Evolutionary conservation across 2,329 filamentous ascomycete species (phyloP).

Genomic region (Colletotrichum sp.): DNA sequence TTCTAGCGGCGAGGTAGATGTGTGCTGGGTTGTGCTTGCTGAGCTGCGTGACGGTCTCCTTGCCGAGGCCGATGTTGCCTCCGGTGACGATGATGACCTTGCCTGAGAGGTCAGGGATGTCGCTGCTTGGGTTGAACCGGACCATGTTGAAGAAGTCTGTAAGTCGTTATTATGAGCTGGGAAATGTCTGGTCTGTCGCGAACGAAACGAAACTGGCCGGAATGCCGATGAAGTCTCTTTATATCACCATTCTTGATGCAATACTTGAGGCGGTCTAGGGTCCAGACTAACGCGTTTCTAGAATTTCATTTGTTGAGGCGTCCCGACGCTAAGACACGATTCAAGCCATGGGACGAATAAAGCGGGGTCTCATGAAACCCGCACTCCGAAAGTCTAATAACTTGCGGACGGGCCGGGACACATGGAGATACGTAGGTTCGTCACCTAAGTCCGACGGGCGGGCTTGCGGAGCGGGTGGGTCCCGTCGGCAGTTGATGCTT

Average conservation of each 20-base stretch:
- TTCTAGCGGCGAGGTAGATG: conserved; percentile 19
- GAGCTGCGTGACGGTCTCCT: conserved; percentile 19
- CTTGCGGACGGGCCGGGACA: neutral
- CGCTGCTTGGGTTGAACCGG: conserved; percentile 5
- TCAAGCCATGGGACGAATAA: neutral
- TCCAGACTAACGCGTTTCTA: neutral
- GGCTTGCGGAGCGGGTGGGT: neutral
- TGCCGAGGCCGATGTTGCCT: conserved; percentile 30
- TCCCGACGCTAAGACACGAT: neutral
- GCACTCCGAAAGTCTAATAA: neutral
- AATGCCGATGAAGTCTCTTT: neutral
- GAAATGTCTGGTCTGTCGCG: neutral
- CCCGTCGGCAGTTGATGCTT: neutral
- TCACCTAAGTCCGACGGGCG: neutral
- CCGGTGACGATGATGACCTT: conserved; percentile 35
- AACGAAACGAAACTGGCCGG: neutral
- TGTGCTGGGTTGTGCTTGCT: conserved; percentile 18
- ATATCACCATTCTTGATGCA: neutral
- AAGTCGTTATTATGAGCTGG: neutral
- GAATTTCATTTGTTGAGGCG: neutral
- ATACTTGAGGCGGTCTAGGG: neutral
- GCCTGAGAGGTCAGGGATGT: conserved; percentile 21
- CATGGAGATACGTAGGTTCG: neutral
- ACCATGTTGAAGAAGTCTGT: neutral
- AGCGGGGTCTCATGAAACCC: neutral